Evolutionary conservation across 371 early-diverging fungal species (phyloP).

Genomic region (Rhizopus delemar): DNA sequence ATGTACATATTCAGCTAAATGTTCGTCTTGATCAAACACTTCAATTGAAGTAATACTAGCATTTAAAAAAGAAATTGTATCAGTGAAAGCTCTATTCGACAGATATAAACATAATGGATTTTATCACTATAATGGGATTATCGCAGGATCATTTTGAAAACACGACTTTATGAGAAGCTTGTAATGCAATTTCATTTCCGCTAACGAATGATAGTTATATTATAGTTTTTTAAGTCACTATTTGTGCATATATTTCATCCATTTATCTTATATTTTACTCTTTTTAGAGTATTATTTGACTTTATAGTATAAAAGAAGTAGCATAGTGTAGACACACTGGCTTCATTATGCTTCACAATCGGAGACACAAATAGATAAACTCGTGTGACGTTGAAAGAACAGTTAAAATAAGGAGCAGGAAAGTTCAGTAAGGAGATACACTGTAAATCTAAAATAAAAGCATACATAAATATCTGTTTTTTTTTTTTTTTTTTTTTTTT

Average conservation of each 20-base stretch:
- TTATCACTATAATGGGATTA: constrained; percentile 76
- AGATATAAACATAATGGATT: constrained; percentile 92
- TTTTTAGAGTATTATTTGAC: constrained; percentile 52
- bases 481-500: constrained; percentile 5
- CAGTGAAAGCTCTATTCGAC: constrained; percentile 82
- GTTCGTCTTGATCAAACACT: constrained; percentile 79
- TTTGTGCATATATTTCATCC: constrained; percentile 22
- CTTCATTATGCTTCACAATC: constrained; percentile 32
- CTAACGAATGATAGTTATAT: constrained; percentile 57
- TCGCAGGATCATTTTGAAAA: constrained; percentile 85
- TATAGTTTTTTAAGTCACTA: background rate
- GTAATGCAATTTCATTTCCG: constrained; percentile 84
- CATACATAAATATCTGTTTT: background rate
- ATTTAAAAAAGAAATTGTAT: constrained; percentile 96
- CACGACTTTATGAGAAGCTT: constrained; percentile 88
- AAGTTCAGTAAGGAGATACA: too few species aligned
- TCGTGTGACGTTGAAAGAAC: background rate
- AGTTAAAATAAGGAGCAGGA: too few species aligned
- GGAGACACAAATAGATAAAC: background rate
- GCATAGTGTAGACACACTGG: constrained; percentile 11
- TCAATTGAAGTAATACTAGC: constrained; percentile 88
- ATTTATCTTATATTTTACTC: constrained; percentile 51
- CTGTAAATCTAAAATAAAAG: too few species aligned
- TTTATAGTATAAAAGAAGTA: constrained; percentile 43
- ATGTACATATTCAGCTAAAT: constrained; percentile 85